These are phyloP conservation scores for Ustanciosporium gigantosporum DNA, from an alignment of 1,284 basidiomycete genomes.

Conservation along the genomic window DNA sequence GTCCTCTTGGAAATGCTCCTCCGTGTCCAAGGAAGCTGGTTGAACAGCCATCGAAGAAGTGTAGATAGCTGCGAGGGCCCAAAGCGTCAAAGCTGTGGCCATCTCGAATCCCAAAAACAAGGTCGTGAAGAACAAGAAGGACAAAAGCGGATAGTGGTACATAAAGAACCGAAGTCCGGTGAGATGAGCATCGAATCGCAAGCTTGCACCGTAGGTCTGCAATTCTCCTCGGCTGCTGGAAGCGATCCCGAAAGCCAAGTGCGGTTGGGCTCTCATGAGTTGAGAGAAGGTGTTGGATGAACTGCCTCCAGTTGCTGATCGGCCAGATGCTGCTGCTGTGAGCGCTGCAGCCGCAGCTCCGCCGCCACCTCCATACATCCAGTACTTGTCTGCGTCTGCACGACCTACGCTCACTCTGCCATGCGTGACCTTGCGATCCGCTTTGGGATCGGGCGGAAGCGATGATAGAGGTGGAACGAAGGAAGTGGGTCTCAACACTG, in stretches of 20 bases:
- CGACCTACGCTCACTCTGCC: conserved; percentile 41
- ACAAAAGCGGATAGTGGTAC: conserved; percentile 54
- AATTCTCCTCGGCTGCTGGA: conserved; percentile 48
- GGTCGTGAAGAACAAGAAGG: conserved; percentile 49
- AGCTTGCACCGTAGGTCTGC: conserved; percentile 45
- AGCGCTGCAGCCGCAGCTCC: no score
- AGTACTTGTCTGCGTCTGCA: conserved; percentile 42
- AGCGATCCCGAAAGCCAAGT: conserved; percentile 2
- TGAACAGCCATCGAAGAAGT: conserved; percentile 32
- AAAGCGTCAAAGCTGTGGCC: conserved; percentile 48
- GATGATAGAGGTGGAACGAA: conserved; percentile 21
- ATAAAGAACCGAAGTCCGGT: conserved; percentile 55
- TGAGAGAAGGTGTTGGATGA: no score
- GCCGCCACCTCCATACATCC: conserved; percentile 40
- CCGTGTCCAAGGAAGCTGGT: conserved; percentile 10
- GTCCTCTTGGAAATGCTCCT: conserved; percentile 25
- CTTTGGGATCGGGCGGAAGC: conserved; percentile 6
- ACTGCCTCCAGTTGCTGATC: conserved; percentile 18
- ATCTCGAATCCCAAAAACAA: conserved; percentile 56
- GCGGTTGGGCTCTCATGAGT: conserved; percentile 5
- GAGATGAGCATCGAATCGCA: conserved; percentile 57
- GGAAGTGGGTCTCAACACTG: conserved; percentile 35
- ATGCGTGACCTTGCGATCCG: conserved; percentile 34
- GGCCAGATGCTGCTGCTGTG: no score
- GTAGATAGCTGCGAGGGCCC: conserved; percentile 49